Base-by-base conservation (phyloP, 2,329 filamentous ascomycete species). In the Tolypocladium ovalisporum region DNA sequence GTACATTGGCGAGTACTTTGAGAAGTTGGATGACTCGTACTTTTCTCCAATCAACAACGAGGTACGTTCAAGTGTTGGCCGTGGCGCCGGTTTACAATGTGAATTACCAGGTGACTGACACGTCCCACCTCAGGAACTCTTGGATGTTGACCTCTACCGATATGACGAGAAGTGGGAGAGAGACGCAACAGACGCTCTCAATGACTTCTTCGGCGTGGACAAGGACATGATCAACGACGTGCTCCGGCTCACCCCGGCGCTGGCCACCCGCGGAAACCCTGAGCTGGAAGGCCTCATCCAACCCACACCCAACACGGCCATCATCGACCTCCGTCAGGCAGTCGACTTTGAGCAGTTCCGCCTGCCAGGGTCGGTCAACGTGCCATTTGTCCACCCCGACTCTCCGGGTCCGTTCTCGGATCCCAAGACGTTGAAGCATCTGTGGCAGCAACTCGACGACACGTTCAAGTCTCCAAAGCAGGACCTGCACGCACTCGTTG, bases 1-100 rank as follows among this genome's bases (percentile, higher is more conserved):
- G 64, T 85, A 85, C 59, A 76, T 85, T 51, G 71, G 76, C 29
- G 79, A 81, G 61, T 85, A 85, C 63, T 85, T 84, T 61, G 73
- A 79, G 32, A 83, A 82, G 62, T 69, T 85, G 13, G 75, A 72
- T 2, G 61, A 71, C 1, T 69, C 71, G 1, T 67, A 77, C 52
- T 84, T 84, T 63, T 76, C 74, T 2, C 66, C 74, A 0, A 80
- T 83, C 37, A 67, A 69, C 27, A 72, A 73, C n/a, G 72, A 79
- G 61, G 72, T 71, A 37, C 10, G 59, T 51, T n/a, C 10, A n/a
- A 4, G 7, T n/a, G 13, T 8, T 39, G 12, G 10, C 6, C 4
- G n/a, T 19, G 24, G 19, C n/a, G 4, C 10, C 2, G 7, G 13
- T 3, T 15, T 6, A 49, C 17, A 19, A n/a, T n/a, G n/a, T 4